Conservation (phyloP, 495 filamentous ascomycete species). For the Melanomma pulvis-pyrius region DNA sequence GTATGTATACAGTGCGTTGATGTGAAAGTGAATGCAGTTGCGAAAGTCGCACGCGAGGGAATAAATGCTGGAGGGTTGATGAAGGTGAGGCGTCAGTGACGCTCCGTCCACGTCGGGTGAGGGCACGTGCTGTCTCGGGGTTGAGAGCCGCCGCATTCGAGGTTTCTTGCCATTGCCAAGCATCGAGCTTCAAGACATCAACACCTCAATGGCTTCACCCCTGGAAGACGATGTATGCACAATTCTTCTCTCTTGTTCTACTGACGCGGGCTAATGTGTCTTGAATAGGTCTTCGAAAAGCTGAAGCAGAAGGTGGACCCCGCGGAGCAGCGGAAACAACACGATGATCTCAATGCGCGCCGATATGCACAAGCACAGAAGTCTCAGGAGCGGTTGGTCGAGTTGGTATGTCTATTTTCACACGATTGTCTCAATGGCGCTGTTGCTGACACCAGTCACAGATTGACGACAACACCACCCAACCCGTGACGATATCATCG, state of each 20-base stretch:
- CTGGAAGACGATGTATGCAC: conserved; percentile 55
- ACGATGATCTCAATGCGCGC: conserved; percentile 63
- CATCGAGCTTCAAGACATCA: conserved; percentile 22
- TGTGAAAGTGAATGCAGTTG: no score
- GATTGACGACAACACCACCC: conserved; percentile 78
- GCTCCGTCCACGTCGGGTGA: neutral
- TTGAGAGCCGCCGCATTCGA: neutral
- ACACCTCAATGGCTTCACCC: conserved; percentile 55
- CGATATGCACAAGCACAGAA: conserved; percentile 67
- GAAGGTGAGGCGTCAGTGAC: no score
- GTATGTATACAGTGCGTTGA: neutral
- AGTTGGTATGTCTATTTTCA: conserved; percentile 49
- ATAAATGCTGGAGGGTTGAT: no score
- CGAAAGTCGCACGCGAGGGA: neutral
- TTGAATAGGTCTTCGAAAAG: conserved; percentile 63
- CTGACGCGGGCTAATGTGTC: neutral
- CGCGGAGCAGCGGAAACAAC: conserved; percentile 61
- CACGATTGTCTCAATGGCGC: neutral
- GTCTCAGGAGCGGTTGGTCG: conserved; percentile 62
- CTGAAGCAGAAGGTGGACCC: conserved; percentile 65
- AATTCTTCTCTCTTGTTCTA: no score
- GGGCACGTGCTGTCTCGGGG: conserved; percentile 1
- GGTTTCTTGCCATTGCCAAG: conserved; percentile 2
- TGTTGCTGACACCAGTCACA: conserved; percentile 40
- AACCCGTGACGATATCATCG: conserved; percentile 77